Conservation (phyloP, 495 filamentous ascomycete genomes). For the Neurospora terricola region DNA sequence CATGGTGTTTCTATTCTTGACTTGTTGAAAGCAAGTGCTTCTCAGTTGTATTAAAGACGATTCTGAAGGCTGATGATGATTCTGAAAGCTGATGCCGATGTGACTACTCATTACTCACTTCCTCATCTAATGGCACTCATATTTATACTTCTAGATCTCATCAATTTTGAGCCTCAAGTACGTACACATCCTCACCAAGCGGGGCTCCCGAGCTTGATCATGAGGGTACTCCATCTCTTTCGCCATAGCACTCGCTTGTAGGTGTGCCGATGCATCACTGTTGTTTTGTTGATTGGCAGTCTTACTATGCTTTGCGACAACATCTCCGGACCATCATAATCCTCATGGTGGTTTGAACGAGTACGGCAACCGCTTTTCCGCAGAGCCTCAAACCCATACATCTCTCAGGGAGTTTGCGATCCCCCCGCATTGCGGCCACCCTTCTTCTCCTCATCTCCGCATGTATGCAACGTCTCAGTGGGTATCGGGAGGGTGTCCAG, state of each 20-base stretch:
- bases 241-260: not conserved
- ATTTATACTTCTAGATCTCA: not conserved
- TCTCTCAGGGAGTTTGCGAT: not conserved
- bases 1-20: not conserved
- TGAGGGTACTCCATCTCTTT: not conserved
- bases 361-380: not conserved
- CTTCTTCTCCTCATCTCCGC: not conserved
- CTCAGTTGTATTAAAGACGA: not conserved
- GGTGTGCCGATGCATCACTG: not conserved
- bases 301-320: not conserved
- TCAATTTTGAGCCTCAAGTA: not conserved
- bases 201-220: not conserved
- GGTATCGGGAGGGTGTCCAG: not conserved
- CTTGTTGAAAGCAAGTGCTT: not conserved
- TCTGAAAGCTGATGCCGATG: not conserved
- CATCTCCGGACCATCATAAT: not conserved
- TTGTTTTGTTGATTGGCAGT: not conserved
- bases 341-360: not conserved
- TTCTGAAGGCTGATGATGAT: not conserved
- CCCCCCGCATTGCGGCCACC: not conserved
- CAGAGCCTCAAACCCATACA: not conserved
- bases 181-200: not conserved
- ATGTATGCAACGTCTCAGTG: not conserved
- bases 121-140: not conserved
- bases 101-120: not conserved